Evolutionary conservation across 2,329 filamentous ascomycete species (phyloP), one percentile per base, ranked within the genome.

Genomic region (Neurospora sp.): DNA sequence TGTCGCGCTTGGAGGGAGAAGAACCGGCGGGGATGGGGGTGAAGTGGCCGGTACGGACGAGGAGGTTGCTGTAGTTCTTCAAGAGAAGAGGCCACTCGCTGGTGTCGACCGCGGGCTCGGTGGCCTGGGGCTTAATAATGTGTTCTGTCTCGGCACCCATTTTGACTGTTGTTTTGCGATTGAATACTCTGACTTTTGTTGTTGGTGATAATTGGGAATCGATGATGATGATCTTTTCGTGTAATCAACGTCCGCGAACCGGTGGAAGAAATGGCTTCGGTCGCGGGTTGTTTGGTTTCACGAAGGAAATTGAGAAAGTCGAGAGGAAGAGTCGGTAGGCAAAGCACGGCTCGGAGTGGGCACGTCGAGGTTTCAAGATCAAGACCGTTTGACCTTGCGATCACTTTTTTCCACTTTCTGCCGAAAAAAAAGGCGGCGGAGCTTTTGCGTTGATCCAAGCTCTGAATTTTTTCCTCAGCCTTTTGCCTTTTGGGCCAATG

Each of bases 21-120:
- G 92, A 96, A 79, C 96, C 96, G 80, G 92, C 91, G 75, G 95
- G 93, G 77, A 98, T 98, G 69, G 96, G 96, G 40, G 95, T 98
- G 83, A 97, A 99, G 83, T 99, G 95, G 73, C 92, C 93, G 75
- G 94, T 97, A 79, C 95, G 91, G 77, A 97, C 91, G 76, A 96
- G 90, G 77, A 98, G 85, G 80, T 94, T 92, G 82, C 93, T 92
- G 84, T 96, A 98, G 85, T 97, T 97, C 86, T 97, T 97, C 78
- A 98, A 87, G 77, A 98, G 87, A 78, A 98, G 86, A 77, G 96
- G 96, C 93, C 93, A 97, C 80, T 89, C 87, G 84, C 91, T 94
- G 76, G 92, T 96, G 82, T 96, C 90, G 77, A 96, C 85, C 71
- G 88, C 84, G 75, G 93, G 92, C 77, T 90, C 89, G 75, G 87